These are phyloP conservation scores for Cucumis melo DNA, from an alignment of 306 rosid species.

Conservation along the genomic window DNA sequence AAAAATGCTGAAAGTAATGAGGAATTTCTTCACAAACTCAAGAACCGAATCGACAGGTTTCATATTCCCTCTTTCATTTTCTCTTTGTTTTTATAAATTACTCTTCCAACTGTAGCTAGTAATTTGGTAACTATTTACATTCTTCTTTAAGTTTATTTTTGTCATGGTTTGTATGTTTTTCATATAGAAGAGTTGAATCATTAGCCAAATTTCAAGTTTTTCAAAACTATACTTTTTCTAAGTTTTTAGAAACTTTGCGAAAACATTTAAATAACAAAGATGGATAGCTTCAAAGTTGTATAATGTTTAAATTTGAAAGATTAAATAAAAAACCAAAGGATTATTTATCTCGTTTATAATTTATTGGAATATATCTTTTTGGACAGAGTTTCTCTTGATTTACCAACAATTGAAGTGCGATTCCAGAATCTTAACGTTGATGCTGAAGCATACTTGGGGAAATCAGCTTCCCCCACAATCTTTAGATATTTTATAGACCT, in stretches of 20 bases:
- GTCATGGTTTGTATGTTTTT: no score
- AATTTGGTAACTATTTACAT: no score
- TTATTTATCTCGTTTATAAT: not conserved
- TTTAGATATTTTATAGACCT: not conserved
- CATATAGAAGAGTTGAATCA: no score
- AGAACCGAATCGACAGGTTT: conserved; percentile 7
- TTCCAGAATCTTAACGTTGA: conserved; percentile 1
- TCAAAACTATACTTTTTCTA: no score
- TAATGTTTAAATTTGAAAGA: no score
- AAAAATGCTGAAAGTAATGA: not conserved
- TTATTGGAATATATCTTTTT: not conserved
- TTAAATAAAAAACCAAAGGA: no score
- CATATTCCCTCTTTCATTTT: not conserved
- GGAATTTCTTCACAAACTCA: conserved; percentile 1
- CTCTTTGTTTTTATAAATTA: not conserved
- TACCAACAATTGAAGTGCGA: conserved; percentile 6
- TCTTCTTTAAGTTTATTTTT: no score
- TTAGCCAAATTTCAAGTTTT: no score
- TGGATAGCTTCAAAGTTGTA: no score
- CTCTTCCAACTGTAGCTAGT: no score
- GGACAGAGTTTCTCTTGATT: not conserved
- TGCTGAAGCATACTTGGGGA: not conserved
- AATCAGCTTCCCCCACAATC: not conserved
- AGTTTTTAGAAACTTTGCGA: no score
- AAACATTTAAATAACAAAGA: no score